phyloP scores from a whole-genome alignment of 1,139 yeast species.

The Citeromyces hawaiiensis region DNA sequence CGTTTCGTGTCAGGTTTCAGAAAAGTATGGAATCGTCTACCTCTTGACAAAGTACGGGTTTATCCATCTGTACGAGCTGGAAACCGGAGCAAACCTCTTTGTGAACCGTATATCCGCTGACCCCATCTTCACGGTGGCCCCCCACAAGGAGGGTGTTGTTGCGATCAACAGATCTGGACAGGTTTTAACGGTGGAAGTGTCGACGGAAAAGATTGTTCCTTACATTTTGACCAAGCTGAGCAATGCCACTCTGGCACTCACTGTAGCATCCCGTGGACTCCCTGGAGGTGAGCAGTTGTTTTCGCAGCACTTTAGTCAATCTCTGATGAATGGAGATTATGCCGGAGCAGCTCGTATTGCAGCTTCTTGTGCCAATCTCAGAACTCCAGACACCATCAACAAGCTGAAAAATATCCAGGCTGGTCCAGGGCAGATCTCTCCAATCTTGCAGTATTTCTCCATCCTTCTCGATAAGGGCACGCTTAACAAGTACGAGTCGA shows the following conservation, averaged over 20 bases:
- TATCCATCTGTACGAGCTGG: slow-evolving; percentile 90
- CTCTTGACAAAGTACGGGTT: slow-evolving; percentile 92
- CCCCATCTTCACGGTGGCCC: slow-evolving; percentile 84
- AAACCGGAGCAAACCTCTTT: slow-evolving; percentile 83
- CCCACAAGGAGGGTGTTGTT: slow-evolving; percentile 72
- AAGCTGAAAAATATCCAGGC: slow-evolving; percentile 86
- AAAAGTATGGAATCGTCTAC: slow-evolving; percentile 77
- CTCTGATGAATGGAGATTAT: slow-evolving; percentile 77
- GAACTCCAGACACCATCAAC: slow-evolving; percentile 91
- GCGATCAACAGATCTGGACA: slow-evolving; percentile 94
- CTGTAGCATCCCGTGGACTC: slow-evolving; percentile 86
- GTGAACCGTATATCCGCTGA: slow-evolving; percentile 96
- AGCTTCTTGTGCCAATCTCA: slow-evolving; percentile 85
- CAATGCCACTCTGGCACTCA: slow-evolving; percentile 76
- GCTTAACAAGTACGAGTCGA: slow-evolving; percentile 83
- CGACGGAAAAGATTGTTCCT: slow-evolving; percentile 77
- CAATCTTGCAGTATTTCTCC: slow-evolving; percentile 86
- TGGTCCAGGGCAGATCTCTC: slow-evolving; percentile 93
- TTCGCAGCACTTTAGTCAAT: slow-evolving; percentile 80
- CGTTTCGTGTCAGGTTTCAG: slow-evolving; percentile 77
- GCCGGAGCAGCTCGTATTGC: slow-evolving; percentile 93
- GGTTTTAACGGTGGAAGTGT: slow-evolving; percentile 83
- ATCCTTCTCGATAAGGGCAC: slow-evolving; percentile 88
- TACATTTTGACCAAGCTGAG: slow-evolving; percentile 80
- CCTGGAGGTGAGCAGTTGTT: slow-evolving; percentile 95